Percentiles rank a stretch among this genome's conserved stretches.
These are phyloP conservation scores for Fusarium humuli DNA, from an alignment of 2,329 filamentous ascomycete species.

Conservation along the genomic window DNA sequence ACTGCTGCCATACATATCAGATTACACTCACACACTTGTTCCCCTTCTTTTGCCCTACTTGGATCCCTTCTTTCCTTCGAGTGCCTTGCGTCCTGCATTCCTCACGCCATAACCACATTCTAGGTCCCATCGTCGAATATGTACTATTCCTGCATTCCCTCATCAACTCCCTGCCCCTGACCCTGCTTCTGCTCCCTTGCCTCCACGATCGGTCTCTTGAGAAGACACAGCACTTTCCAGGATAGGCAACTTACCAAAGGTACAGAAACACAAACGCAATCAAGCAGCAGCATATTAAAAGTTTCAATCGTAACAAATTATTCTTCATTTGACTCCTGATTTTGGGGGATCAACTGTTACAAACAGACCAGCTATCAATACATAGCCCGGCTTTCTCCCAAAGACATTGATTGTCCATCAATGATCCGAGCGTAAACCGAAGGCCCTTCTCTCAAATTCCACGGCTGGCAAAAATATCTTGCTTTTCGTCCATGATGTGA, in stretches of 20 bases:
- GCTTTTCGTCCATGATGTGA: conserved; percentile 36
- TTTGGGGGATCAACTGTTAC: conserved; percentile 13
- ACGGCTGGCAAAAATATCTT: conserved; percentile 23
- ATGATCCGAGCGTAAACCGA: conserved; percentile 8
- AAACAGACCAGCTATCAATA: conserved; percentile 35
- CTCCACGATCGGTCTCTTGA: neutral
- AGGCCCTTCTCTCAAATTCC: conserved; percentile 12
- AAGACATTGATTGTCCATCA: conserved; percentile 11
- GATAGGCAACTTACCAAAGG: neutral
- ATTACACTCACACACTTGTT: neutral
- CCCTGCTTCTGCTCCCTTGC: conserved; percentile 5
- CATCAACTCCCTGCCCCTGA: neutral
- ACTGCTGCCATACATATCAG: neutral
- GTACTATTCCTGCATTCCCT: neutral
- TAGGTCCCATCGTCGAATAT: neutral
- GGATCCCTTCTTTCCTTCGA: conserved; percentile 7
- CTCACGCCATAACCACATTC: conserved; percentile 10
- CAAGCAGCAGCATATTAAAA: neutral
- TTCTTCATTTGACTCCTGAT: conserved; percentile 28
- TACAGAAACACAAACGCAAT: neutral
- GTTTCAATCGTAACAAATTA: conserved; percentile 11
- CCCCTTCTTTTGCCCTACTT: neutral
- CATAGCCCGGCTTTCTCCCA: conserved; percentile 22
- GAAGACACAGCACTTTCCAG: neutral
- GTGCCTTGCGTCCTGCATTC: conserved; percentile 26